These are phyloP conservation scores for Hordeum pubiflorum DNA, from an alignment of 202 grass and related monocot species.

Conservation along the genomic window DNA sequence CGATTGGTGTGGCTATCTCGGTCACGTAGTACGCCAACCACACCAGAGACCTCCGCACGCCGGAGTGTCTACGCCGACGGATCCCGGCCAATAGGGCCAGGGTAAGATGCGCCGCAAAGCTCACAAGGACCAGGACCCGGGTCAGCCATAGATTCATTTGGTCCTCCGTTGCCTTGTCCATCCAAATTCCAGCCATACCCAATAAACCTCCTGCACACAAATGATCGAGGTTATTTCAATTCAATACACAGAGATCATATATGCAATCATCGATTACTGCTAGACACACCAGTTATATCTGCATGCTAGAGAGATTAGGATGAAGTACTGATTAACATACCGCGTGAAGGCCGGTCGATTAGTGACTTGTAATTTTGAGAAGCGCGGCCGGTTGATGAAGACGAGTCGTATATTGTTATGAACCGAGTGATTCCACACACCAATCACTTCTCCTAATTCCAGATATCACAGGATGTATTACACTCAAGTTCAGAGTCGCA, in stretches of 20 bases:
- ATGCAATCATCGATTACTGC: not conserved
- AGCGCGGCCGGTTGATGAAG: no score
- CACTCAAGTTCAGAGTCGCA: no score
- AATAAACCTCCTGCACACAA: not conserved
- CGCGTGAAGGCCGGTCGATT: no score
- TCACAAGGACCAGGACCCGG: slow-evolving; percentile 1
- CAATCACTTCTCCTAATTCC: no score
- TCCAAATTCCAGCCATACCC: not conserved
- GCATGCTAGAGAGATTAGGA: not conserved
- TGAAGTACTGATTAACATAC: no score
- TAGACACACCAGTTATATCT: not conserved
- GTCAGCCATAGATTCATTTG: not conserved
- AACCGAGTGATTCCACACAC: no score
- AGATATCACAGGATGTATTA: no score
- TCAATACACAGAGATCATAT: not conserved
- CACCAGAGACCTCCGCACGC: not conserved
- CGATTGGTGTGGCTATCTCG: not conserved
- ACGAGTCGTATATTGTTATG: no score
- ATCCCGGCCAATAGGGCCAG: not conserved
- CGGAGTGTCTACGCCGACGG: not conserved
- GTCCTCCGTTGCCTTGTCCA: not conserved
- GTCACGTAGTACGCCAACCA: not conserved
- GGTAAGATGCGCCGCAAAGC: slow-evolving; percentile 23
- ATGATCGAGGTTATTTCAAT: not conserved
- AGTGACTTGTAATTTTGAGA: no score